These are phyloP conservation scores for Entomortierella parvispora DNA, from an alignment of 192 early-diverging fungal species.

Conservation along the genomic window DNA sequence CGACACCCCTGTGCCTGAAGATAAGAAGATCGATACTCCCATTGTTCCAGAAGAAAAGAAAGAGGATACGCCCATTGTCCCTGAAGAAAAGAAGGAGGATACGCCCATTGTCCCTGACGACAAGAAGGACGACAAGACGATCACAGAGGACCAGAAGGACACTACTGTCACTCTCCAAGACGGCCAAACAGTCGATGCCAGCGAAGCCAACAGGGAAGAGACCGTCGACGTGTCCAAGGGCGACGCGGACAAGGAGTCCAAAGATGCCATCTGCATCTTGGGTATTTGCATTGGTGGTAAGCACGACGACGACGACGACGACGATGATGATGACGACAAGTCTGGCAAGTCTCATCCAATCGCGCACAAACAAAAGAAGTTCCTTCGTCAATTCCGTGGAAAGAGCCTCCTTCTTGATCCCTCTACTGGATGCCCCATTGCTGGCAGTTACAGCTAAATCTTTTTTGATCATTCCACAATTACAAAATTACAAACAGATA, in stretches of 20 bases:
- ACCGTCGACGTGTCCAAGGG: not conserved
- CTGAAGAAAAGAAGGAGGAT: not conserved
- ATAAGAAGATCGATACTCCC: no score
- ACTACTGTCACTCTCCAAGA: no score
- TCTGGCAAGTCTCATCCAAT: not conserved
- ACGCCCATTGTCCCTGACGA: not conserved
- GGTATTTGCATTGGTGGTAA: not conserved
- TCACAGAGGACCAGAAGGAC: not conserved
- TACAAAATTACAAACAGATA: not conserved
- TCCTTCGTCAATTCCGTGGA: constrained; percentile 21
- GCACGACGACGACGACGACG: not conserved
- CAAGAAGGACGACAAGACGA: not conserved
- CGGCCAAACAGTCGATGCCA: no score
- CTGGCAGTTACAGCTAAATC: not conserved
- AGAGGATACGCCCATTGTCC: not conserved
- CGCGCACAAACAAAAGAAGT: constrained; percentile 13
- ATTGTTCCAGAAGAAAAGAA: no score
- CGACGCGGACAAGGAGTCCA: not conserved
- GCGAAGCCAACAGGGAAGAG: not conserved
- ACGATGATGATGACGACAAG: not conserved
- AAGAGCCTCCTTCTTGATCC: constrained; percentile 22
- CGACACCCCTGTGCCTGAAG: not conserved
- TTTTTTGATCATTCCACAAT: not conserved
- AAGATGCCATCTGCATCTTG: constrained; percentile 7
- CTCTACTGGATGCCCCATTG: constrained; percentile 18